Evolutionary conservation across 176 grass and related monocot genomes (phyloP).

Genomic region (Phoenix roebelenii): DNA sequence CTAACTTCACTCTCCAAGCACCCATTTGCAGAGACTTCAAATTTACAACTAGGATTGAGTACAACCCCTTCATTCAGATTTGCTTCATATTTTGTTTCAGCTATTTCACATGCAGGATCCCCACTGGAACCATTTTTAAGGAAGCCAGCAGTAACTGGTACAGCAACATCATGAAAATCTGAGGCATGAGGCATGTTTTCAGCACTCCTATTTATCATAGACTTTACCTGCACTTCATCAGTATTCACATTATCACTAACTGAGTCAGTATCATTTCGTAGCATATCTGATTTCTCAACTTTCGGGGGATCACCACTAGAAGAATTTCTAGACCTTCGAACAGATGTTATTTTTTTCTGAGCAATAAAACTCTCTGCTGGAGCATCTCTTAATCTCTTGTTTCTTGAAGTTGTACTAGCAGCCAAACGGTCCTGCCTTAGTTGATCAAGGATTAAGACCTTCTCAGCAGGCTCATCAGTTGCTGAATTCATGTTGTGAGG

Average conservation of each 20-base stretch:
- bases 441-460: slow-evolving; percentile 54
- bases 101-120: slow-evolving; percentile 21
- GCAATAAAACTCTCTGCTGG: slow-evolving; percentile 22
- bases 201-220: slow-evolving; percentile 14
- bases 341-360: slow-evolving; percentile 9
- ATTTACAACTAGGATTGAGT: slow-evolving; percentile 18
- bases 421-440: slow-evolving; percentile 40
- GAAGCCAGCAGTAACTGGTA: slow-evolving; percentile 12
- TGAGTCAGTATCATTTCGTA: slow-evolving; percentile 22
- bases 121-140: slow-evolving; percentile 14
- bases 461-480: slow-evolving; percentile 46
- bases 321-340: slow-evolving; percentile 32
- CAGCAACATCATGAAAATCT: slow-evolving; percentile 12
- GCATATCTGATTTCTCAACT: slow-evolving; percentile 13
- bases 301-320: slow-evolving; percentile 29
- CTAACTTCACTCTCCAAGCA: slow-evolving; percentile 34
- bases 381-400: slow-evolving; percentile 32
- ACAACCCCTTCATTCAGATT: slow-evolving; percentile 12
- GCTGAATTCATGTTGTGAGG: slow-evolving; percentile 44
- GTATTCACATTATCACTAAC: slow-evolving; percentile 29
- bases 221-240: slow-evolving; percentile 19
- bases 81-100: slow-evolving; percentile 18
- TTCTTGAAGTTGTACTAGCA: slow-evolving; percentile 41
- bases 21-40: slow-evolving; percentile 38
- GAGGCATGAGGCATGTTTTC: slow-evolving; percentile 19